Evolutionary conservation across 495 filamentous ascomycete species (phyloP).

Genomic region (Stereocaulon alpinum): DNA sequence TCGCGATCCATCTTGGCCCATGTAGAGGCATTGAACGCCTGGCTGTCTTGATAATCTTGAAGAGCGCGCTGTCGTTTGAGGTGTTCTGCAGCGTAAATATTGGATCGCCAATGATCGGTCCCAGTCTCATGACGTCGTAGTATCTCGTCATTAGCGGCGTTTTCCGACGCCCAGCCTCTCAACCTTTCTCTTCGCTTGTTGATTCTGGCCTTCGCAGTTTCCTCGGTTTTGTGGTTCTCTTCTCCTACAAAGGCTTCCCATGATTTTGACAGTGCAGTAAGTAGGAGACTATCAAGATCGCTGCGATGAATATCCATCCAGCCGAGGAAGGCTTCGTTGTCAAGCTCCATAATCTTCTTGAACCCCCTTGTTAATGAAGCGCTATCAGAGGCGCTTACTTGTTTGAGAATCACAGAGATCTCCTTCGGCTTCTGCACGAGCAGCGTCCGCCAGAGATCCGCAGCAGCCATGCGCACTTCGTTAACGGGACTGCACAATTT

Average conservation of each 20-base stretch:
- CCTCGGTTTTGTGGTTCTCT: slow-evolving; percentile 68
- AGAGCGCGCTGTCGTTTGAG: slow-evolving; percentile 76
- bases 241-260: slow-evolving; percentile 78
- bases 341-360: slow-evolving; percentile 70
- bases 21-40: slow-evolving; percentile 57
- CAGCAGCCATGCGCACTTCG: slow-evolving; percentile 63
- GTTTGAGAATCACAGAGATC: slow-evolving; percentile 56
- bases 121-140: slow-evolving; percentile 71
- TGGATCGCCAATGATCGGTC: slow-evolving; percentile 82
- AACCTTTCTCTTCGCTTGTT: slow-evolving; percentile 71
- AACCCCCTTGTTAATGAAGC: slow-evolving; percentile 66
- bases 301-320: slow-evolving; percentile 83
- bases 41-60: slow-evolving; percentile 88
- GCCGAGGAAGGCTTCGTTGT: slow-evolving; percentile 71
- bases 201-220: slow-evolving; percentile 56
- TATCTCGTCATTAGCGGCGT: slow-evolving; percentile 55
- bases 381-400: slow-evolving; percentile 59
- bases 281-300: slow-evolving; percentile 72
- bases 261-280: slow-evolving; percentile 59
- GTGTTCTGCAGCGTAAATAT: slow-evolving; percentile 85
- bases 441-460: slow-evolving; percentile 78
- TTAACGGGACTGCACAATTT: slow-evolving; percentile 58
- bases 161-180: slow-evolving; percentile 62
- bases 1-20: slow-evolving; percentile 66
- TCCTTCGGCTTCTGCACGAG: slow-evolving; percentile 90